Conservation (phyloP, 2,329 filamentous ascomycete genomes). For the Cryphonectria carpinicola region DNA sequence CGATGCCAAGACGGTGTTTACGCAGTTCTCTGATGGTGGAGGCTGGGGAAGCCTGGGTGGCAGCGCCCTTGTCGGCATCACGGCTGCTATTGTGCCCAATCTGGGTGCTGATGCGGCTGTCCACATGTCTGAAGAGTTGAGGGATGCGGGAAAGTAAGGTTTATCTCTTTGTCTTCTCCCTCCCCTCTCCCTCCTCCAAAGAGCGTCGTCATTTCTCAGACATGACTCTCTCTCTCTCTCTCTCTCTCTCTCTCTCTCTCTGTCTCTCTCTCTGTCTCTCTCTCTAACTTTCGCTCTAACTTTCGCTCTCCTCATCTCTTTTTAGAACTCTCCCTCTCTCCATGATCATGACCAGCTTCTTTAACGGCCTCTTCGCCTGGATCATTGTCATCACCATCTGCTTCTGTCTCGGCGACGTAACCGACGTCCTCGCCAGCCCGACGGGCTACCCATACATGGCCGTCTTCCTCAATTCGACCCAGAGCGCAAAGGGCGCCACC, state of each 20-base stretch:
- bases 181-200: background rate
- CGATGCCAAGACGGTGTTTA: slow-evolving; percentile 35
- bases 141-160: slow-evolving; percentile 25
- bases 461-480: slow-evolving; percentile 36
- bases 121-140: slow-evolving; percentile 42
- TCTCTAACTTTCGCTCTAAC: slow-evolving; percentile 20
- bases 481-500: slow-evolving; percentile 31
- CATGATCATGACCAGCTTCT: slow-evolving; percentile 38
- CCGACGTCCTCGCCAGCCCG: slow-evolving; percentile 16
- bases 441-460: slow-evolving; percentile 38
- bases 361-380: slow-evolving; percentile 41
- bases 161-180: background rate
- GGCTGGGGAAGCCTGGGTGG: slow-evolving; percentile 40
- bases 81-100: slow-evolving; percentile 42
- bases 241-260: slow-evolving; percentile 35
- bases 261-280: slow-evolving; percentile 34
- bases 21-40: slow-evolving; percentile 38
- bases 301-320: background rate
- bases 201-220: too few species aligned
- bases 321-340: slow-evolving; percentile 36
- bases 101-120: slow-evolving; percentile 39
- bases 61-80: slow-evolving; percentile 44
- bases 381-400: slow-evolving; percentile 35
- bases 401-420: slow-evolving; percentile 26
- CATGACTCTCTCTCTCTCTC: too few species aligned